phyloP scores from a whole-genome alignment of 1,139 yeast species.

The Groenewaldozyma sp. region DNA sequence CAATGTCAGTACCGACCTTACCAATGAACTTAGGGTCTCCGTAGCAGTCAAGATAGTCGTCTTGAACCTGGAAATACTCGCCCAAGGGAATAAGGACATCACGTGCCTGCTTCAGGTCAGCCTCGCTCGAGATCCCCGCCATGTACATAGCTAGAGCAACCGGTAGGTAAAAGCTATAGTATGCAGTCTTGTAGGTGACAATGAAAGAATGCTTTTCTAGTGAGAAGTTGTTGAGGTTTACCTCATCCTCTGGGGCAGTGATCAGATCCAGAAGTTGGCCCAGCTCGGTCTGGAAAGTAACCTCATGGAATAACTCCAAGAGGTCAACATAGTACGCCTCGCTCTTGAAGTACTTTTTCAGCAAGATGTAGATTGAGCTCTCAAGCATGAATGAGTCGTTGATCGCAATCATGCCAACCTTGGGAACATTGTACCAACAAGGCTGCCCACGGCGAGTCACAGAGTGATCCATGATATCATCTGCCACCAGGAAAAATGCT shows the following conservation, averaged over 20 bases:
- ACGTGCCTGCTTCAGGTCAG: slow-evolving; percentile 78
- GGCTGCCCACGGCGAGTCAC: slow-evolving; percentile 98
- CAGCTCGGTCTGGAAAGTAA: slow-evolving; percentile 93
- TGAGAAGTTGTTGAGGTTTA: slow-evolving; percentile 80
- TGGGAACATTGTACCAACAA: slow-evolving; percentile 79
- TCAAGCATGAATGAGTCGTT: slow-evolving; percentile 97
- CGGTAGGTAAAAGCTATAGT: slow-evolving; percentile 93
- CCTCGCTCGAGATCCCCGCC: slow-evolving; percentile 63
- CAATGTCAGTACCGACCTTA: slow-evolving; percentile 96
- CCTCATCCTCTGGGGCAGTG: slow-evolving; percentile 94
- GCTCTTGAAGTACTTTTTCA: slow-evolving; percentile 78
- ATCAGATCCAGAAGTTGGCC: slow-evolving; percentile 93
- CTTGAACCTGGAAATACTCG: slow-evolving; percentile 98
- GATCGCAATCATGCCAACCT: slow-evolving; percentile 87
- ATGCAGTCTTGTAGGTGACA: slow-evolving; percentile 95
- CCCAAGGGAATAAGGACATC: slow-evolving; percentile 91
- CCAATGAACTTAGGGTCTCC: slow-evolving; percentile 98
- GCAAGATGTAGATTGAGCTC: slow-evolving; percentile 81
- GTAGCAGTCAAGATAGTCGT: slow-evolving; percentile 92
- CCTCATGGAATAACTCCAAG: slow-evolving; percentile 73
- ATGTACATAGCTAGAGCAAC: slow-evolving; percentile 95
- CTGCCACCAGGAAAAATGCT: slow-evolving; percentile 95
- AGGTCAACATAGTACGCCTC: slow-evolving; percentile 84
- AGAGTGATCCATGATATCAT: slow-evolving; percentile 97
- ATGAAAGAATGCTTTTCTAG: slow-evolving; percentile 88